Conservation (phyloP, 2,329 filamentous ascomycete genomes). For the Pseudocercospora eumusae region DNA sequence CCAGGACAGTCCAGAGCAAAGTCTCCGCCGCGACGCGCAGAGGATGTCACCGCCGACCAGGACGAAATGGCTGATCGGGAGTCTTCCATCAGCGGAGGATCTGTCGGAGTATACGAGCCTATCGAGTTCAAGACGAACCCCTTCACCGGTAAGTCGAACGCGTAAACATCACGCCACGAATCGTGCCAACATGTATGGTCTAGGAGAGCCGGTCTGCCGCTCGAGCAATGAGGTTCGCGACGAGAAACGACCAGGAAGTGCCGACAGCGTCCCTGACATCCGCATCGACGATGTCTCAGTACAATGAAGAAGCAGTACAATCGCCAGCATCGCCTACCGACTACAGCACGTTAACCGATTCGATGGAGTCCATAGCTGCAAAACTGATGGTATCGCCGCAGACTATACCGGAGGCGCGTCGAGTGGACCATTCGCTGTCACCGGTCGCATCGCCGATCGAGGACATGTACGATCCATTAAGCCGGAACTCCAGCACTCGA, state of each 20-base stretch:
- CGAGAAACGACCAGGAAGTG: constrained; percentile 28
- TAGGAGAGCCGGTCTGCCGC: constrained; percentile 33
- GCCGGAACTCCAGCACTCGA: constrained; percentile 36
- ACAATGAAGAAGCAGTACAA: constrained; percentile 24
- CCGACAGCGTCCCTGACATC: constrained; percentile 38
- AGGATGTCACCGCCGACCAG: constrained; percentile 33
- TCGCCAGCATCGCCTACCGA: constrained; percentile 31
- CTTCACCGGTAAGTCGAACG: constrained; percentile 36
- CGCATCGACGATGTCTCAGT: constrained; percentile 37
- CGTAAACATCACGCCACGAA: constrained; percentile 7
- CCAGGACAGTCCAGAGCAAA: constrained; percentile 28
- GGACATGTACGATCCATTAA: constrained; percentile 32
- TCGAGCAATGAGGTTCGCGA: constrained; percentile 26
- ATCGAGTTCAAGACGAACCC: constrained; percentile 36
- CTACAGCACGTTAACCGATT: constrained; percentile 30
- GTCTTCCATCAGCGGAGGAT: constrained; percentile 22
- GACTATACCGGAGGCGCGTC: constrained; percentile 36
- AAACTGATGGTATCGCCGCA: constrained; percentile 37
- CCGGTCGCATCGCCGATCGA: constrained; percentile 32
- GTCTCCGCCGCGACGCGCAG: constrained; percentile 36
- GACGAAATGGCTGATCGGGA: constrained; percentile 37
- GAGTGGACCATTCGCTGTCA: constrained; percentile 32
- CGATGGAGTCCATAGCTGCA: constrained; percentile 35
- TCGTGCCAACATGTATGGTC: constrained; percentile 19
- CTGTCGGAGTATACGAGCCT: constrained; percentile 29